Conservation (phyloP, 352 stramenopile genomes). For the Globisporangium perplexum region DNA sequence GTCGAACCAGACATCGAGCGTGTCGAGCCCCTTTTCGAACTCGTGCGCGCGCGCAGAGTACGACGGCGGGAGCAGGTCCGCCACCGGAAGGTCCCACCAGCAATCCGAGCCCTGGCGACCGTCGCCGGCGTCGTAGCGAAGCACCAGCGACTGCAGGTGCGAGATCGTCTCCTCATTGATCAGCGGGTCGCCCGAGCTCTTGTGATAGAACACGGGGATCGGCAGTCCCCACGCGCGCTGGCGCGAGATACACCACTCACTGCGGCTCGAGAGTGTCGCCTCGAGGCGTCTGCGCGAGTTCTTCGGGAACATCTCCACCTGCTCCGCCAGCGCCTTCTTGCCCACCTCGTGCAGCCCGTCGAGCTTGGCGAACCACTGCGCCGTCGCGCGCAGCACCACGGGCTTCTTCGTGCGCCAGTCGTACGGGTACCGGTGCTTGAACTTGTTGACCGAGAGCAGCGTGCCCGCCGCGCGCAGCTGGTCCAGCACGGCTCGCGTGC, state of each 20-base stretch:
- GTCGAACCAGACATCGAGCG: constrained; percentile 99
- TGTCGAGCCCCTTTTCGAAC: constrained; percentile 96
- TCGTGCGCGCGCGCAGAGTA: constrained; percentile 75
- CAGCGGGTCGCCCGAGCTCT: constrained; percentile 82
- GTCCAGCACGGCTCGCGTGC: constrained; percentile 91
- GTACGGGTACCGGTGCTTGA: constrained; percentile 97
- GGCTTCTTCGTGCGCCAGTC: constrained; percentile 99
- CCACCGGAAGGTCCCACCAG: constrained; percentile 92
- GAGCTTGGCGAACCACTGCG: constrained; percentile 98
- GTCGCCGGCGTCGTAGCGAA: constrained; percentile 27
- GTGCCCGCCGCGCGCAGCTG: constrained; percentile 67
- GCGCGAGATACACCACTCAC: constrained; percentile 98
- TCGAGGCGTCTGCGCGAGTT: constrained; percentile 77
- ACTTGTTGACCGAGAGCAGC: constrained; percentile 86
- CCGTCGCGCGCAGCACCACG: constrained; percentile 96
- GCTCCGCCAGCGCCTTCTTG: constrained; percentile 40
- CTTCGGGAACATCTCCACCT: constrained; percentile 92
- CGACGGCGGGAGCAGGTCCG: constrained; percentile 54
- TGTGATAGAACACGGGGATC: constrained; percentile 98
- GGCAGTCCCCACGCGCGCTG: constrained; percentile 97
- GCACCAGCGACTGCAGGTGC: constrained; percentile 68
- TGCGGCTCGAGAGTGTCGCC: constrained; percentile 83
- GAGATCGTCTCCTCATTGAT: constrained; percentile 90
- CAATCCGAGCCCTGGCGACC: constrained; percentile 92
- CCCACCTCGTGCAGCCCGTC: constrained; percentile 88